phyloP scores from a whole-genome alignment of 192 early-diverging fungal species.

The Coemansia sp. region DNA sequence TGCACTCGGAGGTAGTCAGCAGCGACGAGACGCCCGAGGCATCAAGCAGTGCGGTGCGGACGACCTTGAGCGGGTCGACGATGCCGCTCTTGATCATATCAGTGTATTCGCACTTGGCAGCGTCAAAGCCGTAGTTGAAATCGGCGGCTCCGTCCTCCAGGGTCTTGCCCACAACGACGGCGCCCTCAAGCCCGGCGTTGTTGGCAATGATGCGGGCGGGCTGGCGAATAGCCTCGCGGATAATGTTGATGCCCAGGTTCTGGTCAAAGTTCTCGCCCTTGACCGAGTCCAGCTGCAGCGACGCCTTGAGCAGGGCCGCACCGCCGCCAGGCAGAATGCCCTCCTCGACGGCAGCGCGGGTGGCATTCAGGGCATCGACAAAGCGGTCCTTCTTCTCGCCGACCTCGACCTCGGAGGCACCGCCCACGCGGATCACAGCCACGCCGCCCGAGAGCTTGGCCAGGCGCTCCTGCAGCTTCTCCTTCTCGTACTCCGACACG shows the following conservation, averaged over 20 bases:
- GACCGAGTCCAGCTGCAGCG: conserved; percentile 73
- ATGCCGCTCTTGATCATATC: conserved; percentile 98
- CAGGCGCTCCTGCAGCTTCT: conserved; percentile 99
- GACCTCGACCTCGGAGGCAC: conserved; percentile 97
- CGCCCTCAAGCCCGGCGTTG: conserved; percentile 97
- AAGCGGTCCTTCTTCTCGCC: conserved; percentile 99
- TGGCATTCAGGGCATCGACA: conserved; percentile 97
- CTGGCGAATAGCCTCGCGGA: conserved; percentile 88
- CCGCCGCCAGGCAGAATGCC: conserved; percentile 99
- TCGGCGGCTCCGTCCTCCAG: conserved; percentile 72
- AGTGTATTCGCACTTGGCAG: conserved; percentile 84
- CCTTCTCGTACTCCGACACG: conserved; percentile 96
- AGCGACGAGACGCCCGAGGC: conserved; percentile 95
- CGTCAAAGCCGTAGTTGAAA: conserved; percentile 96
- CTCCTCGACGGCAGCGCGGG: conserved; percentile 98
- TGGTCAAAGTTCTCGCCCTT: conserved; percentile 99
- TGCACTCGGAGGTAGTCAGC: conserved; percentile 96
- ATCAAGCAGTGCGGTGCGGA: conserved; percentile 96
- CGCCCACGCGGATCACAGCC: conserved; percentile 99
- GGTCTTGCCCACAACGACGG: conserved; percentile 94
- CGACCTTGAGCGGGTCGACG: conserved; percentile 98
- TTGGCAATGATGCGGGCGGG: conserved; percentile 94
- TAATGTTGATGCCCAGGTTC: conserved; percentile 95
- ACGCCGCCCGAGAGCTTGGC: conserved; percentile 98
- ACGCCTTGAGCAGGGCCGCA: conserved; percentile 92